Evolutionary conservation across 176 grass and related monocot genomes (phyloP).

Genomic region (Puccinellia tenuiflora): DNA sequence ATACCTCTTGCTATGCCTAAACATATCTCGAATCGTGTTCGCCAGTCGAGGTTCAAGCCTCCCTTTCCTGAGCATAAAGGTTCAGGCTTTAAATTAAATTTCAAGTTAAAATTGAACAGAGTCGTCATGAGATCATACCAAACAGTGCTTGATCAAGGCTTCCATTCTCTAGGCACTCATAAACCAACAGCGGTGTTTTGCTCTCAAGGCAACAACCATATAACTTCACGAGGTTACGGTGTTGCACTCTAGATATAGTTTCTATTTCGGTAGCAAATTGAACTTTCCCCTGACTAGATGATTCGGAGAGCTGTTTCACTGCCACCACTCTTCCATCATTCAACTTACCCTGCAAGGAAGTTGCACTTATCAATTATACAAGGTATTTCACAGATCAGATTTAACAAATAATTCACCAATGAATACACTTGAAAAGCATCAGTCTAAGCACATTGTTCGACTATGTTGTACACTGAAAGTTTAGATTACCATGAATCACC

Average conservation of each 20-base stretch:
- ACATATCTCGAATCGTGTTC: conserved; percentile 56
- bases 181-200: conserved; percentile 57
- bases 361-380: background rate
- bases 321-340: conserved; percentile 51
- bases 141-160: conserved; percentile 72
- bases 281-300: conserved; percentile 55
- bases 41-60: conserved; percentile 43
- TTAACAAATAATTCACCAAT: background rate
- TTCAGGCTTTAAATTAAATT: background rate
- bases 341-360: conserved; percentile 37
- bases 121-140: conserved; percentile 33
- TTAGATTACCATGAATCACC: background rate
- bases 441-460: background rate
- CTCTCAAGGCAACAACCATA: conserved; percentile 60
- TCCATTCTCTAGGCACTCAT: conserved; percentile 74
- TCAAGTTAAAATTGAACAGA: no score
- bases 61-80: conserved; percentile 36
- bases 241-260: conserved; percentile 41
- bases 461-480: background rate
- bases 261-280: conserved; percentile 58
- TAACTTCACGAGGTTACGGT: conserved; percentile 45
- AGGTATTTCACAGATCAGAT: background rate
- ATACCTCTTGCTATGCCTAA: conserved; percentile 59
- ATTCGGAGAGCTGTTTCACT: conserved; percentile 53
- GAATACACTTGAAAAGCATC: background rate